These are phyloP conservation scores for Axilococcus clingmanii DNA, from an alignment of 139 green algal species.

Conservation along the genomic window DNA sequence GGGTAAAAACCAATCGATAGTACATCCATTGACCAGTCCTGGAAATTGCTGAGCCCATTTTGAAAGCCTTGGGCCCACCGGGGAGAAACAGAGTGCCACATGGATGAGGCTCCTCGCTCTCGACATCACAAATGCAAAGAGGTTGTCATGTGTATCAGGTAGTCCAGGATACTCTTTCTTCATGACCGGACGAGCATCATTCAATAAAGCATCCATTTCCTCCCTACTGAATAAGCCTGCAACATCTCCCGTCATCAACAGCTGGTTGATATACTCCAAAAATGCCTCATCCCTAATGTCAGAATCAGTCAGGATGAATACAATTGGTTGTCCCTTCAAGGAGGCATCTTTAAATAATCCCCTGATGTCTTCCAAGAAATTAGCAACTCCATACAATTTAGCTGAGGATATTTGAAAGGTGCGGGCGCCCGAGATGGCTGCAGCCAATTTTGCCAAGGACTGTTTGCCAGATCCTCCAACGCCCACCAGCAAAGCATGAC, in stretches of 20 bases:
- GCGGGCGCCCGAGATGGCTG: constrained; percentile 57
- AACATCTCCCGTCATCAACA: constrained; percentile 88
- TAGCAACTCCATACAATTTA: constrained; percentile 80
- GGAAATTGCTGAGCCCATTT: constrained; percentile 83
- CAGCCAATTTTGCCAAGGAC: constrained; percentile 56
- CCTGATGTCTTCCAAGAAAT: constrained; percentile 95
- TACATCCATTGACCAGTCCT: constrained; percentile 89
- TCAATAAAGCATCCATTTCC: constrained; percentile 87
- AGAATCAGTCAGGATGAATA: constrained; percentile 88
- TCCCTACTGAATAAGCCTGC: constrained; percentile 89
- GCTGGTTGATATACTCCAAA: constrained; percentile 97
- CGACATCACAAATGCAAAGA: constrained; percentile 86
- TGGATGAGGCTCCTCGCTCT: constrained; percentile 86
- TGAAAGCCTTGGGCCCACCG: constrained; percentile 78
- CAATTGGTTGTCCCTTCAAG: constrained; percentile 84
- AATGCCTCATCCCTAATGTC: constrained; percentile 93
- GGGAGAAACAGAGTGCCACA: constrained; percentile 86
- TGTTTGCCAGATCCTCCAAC: constrained; percentile 92
- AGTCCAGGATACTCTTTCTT: constrained; percentile 21
- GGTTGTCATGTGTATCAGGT: constrained; percentile 84
- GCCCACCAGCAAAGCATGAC: constrained; percentile 83
- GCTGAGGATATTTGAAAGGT: constrained; percentile 50
- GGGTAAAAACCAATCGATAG: constrained; percentile 86
- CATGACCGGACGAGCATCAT: constrained; percentile 82
- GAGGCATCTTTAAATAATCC: constrained; percentile 85